Evolutionary conservation across 495 filamentous ascomycete species (phyloP).

Genomic region (Aspergillus coremiiformis): DNA sequence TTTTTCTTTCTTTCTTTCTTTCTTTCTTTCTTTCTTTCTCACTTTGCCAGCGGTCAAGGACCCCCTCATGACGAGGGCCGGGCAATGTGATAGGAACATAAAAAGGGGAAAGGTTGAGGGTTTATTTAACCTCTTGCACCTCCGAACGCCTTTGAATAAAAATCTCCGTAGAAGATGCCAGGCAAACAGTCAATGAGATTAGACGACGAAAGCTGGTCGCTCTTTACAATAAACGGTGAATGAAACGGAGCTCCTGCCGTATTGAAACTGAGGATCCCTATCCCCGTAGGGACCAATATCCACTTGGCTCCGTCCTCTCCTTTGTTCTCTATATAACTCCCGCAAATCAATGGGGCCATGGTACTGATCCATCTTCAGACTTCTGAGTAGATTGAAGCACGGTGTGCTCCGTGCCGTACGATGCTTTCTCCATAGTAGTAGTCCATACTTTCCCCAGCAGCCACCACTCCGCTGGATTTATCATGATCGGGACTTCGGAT

Average conservation of each 20-base stretch:
- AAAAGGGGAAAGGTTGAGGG: neutral
- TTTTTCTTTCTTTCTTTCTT: too few relatives aligned
- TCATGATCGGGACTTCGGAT: neutral
- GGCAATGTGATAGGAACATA: neutral
- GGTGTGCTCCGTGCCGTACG: slow-evolving; percentile 1
- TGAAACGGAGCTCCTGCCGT: neutral
- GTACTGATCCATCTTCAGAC: neutral
- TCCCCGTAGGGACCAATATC: neutral
- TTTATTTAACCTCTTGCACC: slow-evolving; percentile 6
- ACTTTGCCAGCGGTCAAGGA: neutral
- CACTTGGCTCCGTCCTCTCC: neutral
- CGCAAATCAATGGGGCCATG: slow-evolving; percentile 1
- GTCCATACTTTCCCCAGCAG: too few relatives aligned
- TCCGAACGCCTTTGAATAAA: neutral
- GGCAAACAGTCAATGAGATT: neutral
- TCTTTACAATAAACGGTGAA: neutral
- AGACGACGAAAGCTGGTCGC: neutral
- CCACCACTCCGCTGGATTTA: neutral
- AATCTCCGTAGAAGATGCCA: neutral
- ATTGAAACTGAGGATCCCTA: neutral
- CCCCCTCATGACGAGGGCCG: neutral
- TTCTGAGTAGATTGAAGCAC: too few relatives aligned
- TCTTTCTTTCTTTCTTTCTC: too few relatives aligned
- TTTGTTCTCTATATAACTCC: neutral
- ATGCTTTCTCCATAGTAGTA: neutral